Percentiles rank a stretch among this genome's conserved stretches.
These are phyloP conservation scores for Xylaria sp. DNA, from an alignment of 2,329 filamentous ascomycete species.

Conservation along the genomic window DNA sequence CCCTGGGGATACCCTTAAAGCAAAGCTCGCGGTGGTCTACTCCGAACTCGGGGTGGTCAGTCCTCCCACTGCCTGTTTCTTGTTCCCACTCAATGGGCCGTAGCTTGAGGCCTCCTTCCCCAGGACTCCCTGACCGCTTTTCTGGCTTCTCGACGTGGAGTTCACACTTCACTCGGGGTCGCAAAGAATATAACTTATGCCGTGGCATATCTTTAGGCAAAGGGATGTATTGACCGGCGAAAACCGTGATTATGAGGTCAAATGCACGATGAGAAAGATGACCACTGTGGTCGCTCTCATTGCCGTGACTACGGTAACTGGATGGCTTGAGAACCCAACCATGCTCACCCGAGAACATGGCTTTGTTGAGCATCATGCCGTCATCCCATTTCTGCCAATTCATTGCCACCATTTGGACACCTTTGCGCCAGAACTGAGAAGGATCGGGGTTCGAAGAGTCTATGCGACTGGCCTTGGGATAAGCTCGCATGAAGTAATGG, in stretches of 20 bases:
- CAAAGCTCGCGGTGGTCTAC: conserved; percentile 56
- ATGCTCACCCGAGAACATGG: conserved; percentile 87
- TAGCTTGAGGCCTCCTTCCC: conserved; percentile 52
- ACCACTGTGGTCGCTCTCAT: conserved; percentile 50
- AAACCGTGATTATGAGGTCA: conserved; percentile 72
- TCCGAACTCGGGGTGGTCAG: conserved; percentile 69
- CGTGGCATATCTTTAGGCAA: conserved; percentile 57
- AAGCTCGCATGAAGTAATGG: conserved; percentile 86
- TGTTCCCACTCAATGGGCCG: conserved; percentile 66
- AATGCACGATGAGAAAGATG: conserved; percentile 60
- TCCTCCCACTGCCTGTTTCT: conserved; percentile 59
- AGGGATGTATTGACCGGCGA: conserved; percentile 77
- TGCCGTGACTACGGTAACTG: conserved; percentile 65
- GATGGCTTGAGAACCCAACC: conserved; percentile 88
- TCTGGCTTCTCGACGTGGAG: conserved; percentile 74
- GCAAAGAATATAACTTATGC: conserved; percentile 61
- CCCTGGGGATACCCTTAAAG: conserved; percentile 62
- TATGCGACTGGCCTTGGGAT: conserved; percentile 79
- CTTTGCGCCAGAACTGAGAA: conserved; percentile 86
- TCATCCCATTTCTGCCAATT: conserved; percentile 98
- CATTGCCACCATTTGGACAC: conserved; percentile 96
- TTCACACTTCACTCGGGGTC: conserved; percentile 78
- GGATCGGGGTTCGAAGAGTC: conserved; percentile 96
- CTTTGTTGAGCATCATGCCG: conserved; percentile 95
- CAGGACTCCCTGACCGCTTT: conserved; percentile 40